Evolutionary conservation across 1,139 yeast species (phyloP).

Genomic region (Torulaspora globosa): DNA sequence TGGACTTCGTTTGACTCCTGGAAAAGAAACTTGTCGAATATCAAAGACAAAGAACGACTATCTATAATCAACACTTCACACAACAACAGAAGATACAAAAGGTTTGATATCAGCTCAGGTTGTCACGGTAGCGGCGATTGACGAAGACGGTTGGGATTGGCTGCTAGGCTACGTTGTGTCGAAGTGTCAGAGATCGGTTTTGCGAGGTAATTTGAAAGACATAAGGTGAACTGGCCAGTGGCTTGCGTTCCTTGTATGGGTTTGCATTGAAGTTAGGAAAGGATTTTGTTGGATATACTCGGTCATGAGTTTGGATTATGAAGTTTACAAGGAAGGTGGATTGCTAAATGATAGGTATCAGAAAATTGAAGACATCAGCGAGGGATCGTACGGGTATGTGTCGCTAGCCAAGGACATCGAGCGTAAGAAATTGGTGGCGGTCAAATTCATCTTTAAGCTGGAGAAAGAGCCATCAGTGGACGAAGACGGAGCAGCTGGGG

Average conservation of each 20-base stretch:
- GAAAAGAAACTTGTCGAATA: conserved; percentile 7
- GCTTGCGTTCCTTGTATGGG: neutral
- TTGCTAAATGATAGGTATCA: conserved; percentile 60
- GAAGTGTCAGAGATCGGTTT: neutral
- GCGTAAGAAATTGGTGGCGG: conserved; percentile 62
- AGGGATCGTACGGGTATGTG: conserved; percentile 91
- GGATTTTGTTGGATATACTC: neutral
- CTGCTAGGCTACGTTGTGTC: neutral
- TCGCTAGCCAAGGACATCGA: conserved; percentile 74
- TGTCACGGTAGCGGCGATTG: neutral
- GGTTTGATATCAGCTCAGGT: conserved; percentile 2
- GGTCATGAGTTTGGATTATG: conserved; percentile 35
- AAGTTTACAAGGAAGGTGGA: conserved; percentile 56
- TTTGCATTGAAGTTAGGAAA: neutral
- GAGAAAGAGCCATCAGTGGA: conserved; percentile 34
- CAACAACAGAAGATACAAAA: neutral
- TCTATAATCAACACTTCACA: neutral
- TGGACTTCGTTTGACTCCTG: conserved; percentile 8
- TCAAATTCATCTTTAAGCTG: conserved; percentile 62
- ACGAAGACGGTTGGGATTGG: neutral
- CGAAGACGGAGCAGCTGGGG: conserved; percentile 24
- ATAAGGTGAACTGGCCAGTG: neutral
- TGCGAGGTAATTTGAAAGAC: neutral
- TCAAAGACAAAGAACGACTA: conserved; percentile 5
- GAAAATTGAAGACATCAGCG: conserved; percentile 74